A percentile compares a stretch with the other conserved stretches of the same genome.
Evolutionary conservation across 352 stramenopile species (phyloP).

Genomic region (Globisporangium apiculatum): DNA sequence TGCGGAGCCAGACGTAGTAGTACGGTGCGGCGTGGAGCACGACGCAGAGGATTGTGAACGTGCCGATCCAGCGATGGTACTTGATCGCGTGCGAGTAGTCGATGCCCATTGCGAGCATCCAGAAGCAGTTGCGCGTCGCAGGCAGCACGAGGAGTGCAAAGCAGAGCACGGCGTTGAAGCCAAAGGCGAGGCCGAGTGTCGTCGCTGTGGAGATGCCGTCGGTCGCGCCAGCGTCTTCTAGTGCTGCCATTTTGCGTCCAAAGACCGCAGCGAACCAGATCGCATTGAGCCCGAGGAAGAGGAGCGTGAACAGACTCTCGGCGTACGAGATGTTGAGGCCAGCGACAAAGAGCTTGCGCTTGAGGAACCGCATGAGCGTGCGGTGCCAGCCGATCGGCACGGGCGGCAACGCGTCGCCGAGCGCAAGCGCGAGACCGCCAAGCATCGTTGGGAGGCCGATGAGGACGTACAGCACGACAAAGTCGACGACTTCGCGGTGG

Average conservation of each 20-base stretch:
- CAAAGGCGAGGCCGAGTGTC: slow-evolving; percentile 51
- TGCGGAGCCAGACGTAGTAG: slow-evolving; percentile 61
- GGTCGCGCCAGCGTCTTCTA: slow-evolving; percentile 39
- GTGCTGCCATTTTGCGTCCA: slow-evolving; percentile 45
- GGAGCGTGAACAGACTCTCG: slow-evolving; percentile 54
- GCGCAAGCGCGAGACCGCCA: slow-evolving; percentile 52
- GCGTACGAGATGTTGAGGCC: slow-evolving; percentile 75
- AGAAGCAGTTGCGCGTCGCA: slow-evolving; percentile 71
- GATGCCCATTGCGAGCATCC: slow-evolving; percentile 78
- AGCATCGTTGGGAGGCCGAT: slow-evolving; percentile 73
- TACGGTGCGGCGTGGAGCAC: slow-evolving; percentile 61
- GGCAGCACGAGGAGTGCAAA: slow-evolving; percentile 60
- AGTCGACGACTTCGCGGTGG: slow-evolving; percentile 68
- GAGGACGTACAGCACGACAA: slow-evolving; percentile 60
- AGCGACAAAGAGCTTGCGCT: slow-evolving; percentile 70
- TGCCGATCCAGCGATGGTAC: slow-evolving; percentile 84
- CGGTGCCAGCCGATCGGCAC: slow-evolving; percentile 64
- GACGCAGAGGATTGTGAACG: slow-evolving; percentile 60
- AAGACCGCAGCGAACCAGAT: slow-evolving; percentile 81
- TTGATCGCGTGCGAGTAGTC: slow-evolving; percentile 86
- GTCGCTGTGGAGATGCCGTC: slow-evolving; percentile 38
- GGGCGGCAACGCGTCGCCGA: slow-evolving; percentile 60
- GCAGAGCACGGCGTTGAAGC: slow-evolving; percentile 70
- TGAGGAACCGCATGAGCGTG: slow-evolving; percentile 71
- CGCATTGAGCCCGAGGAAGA: slow-evolving; percentile 71